Evolutionary conservation across 2,329 filamentous ascomycete genomes (phyloP), one percentile per base, ranked within the genome.

Genomic region (Penicillium sp.): DNA sequence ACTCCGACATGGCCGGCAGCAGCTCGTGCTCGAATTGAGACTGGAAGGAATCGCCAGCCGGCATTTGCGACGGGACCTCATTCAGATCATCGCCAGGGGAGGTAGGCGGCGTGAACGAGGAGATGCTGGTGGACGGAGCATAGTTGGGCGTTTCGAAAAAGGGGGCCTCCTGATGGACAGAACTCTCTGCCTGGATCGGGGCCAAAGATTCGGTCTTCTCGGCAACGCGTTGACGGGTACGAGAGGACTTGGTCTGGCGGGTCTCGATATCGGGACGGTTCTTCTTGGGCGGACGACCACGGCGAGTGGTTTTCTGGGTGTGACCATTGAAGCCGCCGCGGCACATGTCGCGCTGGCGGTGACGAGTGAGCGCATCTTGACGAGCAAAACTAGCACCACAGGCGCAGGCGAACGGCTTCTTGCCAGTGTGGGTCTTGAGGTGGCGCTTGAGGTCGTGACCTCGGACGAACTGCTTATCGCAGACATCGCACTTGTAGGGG

Each of bases 391-490:
- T 92, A 76, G 96, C 96, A 58, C 94, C 92, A 73, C 95, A 99
- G 63, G 92, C 88, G 78, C 95, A 99, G 48, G 91, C 90, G 74
- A 97, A 96, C 4, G 94, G 92, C 81, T 97, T 97, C 78, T 96
- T 89, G 52, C 93, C 93, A 1, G 91, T 96, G 78, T 99, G 95
- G 59, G 98, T 99, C 80, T 98, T 97, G 67, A 93, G 90, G 74
- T 99, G 95, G 61, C 95, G 88, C 82, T 98, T 99, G 62, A 98
- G 87, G 75, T 99, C 95, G 75, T 99, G 95, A 70, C 96, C 93
- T 39, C 95, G 89, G 43, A 98, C 95, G 74, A 99, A 99, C 78
- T 92, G 94, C 79, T 98, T 98, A 54, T 90, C 84, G 80, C 95
- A 99, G 57, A 90, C 89, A 48, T 94, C 92, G 78, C 95, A 99